These are phyloP conservation scores for Leccinum sublutescens DNA, from an alignment of 768 basidiomycete genomes.

Conservation along the genomic window DNA sequence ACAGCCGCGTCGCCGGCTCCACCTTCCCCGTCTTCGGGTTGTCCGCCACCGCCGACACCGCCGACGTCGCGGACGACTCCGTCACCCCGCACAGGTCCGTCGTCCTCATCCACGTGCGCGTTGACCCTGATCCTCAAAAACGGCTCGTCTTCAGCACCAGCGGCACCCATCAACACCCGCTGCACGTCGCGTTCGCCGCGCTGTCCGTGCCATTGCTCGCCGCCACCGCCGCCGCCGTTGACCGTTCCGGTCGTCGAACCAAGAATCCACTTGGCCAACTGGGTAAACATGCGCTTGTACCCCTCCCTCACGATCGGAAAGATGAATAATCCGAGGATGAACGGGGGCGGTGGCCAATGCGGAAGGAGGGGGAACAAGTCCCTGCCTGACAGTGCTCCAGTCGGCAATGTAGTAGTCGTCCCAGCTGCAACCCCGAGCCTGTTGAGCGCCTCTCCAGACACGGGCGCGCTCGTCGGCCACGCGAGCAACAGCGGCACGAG, in stretches of 20 bases:
- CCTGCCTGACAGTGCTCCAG: background rate
- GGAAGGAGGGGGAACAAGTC: conserved; percentile 32
- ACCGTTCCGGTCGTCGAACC: conserved; percentile 29
- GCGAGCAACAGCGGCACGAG: conserved; percentile 25
- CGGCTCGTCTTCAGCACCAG: conserved; percentile 28
- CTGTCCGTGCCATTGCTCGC: conserved; percentile 13
- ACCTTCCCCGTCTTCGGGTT: conserved; percentile 8
- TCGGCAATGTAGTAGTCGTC: background rate
- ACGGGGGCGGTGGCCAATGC: conserved; percentile 59
- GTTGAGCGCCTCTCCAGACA: conserved; percentile 6
- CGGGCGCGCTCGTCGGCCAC: conserved; percentile 32
- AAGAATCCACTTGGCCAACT: conserved; percentile 44
- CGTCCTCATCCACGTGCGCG: conserved; percentile 35
- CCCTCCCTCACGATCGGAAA: conserved; percentile 46
- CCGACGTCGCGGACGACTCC: background rate
- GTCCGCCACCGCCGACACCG: background rate
- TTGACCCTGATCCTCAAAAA: conserved; percentile 31
- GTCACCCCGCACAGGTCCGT: conserved; percentile 4
- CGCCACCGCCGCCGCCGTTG: background rate
- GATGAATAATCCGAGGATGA: conserved; percentile 52
- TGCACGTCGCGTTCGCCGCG: conserved; percentile 22
- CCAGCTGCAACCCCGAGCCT: background rate
- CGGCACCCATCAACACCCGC: conserved; percentile 23
- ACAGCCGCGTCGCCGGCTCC: conserved; percentile 37
- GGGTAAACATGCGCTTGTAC: conserved; percentile 42